Evolutionary conservation across 164 flowering plant genomes (phyloP).

Genomic region (Hamamelis virginiana): DNA sequence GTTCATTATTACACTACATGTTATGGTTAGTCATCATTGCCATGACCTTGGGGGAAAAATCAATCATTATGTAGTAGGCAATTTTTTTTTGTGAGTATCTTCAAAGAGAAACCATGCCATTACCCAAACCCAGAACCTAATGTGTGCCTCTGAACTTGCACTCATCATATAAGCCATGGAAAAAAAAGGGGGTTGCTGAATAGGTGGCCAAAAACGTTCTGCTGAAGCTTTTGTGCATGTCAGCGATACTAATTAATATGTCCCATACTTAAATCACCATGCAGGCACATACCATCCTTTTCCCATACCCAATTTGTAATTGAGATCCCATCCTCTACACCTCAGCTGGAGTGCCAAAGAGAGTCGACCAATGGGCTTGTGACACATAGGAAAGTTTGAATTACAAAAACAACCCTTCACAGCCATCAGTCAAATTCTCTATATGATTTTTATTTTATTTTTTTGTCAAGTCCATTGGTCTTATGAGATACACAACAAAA

Average conservation of each 20-base stretch:
- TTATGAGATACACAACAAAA: too few relatives aligned
- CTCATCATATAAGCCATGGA: not conserved
- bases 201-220: not conserved
- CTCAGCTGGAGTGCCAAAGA: not conserved
- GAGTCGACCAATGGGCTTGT: not conserved
- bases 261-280: constrained; percentile 17
- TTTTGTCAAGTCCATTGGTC: too few relatives aligned
- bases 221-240: constrained; percentile 7
- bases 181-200: not conserved
- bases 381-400: not conserved
- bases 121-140: constrained; percentile 10
- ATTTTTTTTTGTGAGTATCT: constrained; percentile 15
- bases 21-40: not conserved
- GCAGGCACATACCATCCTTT: not conserved
- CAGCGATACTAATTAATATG: constrained; percentile 26
- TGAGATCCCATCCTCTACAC: not conserved
- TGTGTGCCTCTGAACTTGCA: not conserved
- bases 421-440: not conserved
- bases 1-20: not conserved
- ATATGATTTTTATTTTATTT: too few relatives aligned
- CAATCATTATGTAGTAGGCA: constrained; percentile 10
- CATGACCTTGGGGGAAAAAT: not conserved
- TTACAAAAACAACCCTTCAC: not conserved
- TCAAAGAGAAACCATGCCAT: constrained; percentile 9
- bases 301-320: constrained; percentile 4